Evolutionary conservation across 2,329 filamentous ascomycete species (phyloP).

Genomic region (Talaromyces sp.): DNA sequence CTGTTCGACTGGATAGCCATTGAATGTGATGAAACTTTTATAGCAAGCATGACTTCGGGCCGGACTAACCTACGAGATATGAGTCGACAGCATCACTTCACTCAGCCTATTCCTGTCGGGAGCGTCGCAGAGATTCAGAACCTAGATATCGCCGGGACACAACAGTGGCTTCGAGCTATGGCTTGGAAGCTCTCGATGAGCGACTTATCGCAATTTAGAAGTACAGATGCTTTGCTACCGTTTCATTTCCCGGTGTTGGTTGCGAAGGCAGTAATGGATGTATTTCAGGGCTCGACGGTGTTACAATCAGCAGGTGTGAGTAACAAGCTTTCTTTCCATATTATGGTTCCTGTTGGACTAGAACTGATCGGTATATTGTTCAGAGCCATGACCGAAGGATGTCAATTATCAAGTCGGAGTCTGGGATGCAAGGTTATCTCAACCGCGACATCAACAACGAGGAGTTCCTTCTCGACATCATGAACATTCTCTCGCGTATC

Average conservation of each 20-base stretch:
- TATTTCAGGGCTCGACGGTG: conserved; percentile 71
- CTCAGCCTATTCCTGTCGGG: conserved; percentile 55
- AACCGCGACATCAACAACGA: conserved; percentile 29
- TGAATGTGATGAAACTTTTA: conserved; percentile 30
- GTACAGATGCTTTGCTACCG: conserved; percentile 55
- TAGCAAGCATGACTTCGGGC: conserved; percentile 30
- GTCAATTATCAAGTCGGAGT: conserved; percentile 21
- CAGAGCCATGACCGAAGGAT: not conserved
- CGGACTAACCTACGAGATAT: conserved; percentile 5
- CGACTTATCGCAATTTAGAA: conserved; percentile 58
- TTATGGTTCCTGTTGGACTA: not conserved
- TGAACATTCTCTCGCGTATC: conserved; percentile 37
- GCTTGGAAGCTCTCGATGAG: conserved; percentile 71
- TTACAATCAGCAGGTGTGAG: conserved; percentile 67
- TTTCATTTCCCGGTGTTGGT: conserved; percentile 65
- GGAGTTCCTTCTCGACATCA: conserved; percentile 39
- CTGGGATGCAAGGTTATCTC: not conserved
- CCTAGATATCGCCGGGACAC: conserved; percentile 65
- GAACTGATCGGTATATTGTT: not conserved
- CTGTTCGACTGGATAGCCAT: conserved; percentile 40
- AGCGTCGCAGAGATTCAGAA: conserved; percentile 62
- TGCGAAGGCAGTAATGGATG: conserved; percentile 60
- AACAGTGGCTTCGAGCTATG: conserved; percentile 69
- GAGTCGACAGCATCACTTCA: not conserved
- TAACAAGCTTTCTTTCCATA: not conserved